These are phyloP conservation scores for Vicia sativa DNA, from an alignment of 306 rosid genomes.

Conservation along the genomic window DNA sequence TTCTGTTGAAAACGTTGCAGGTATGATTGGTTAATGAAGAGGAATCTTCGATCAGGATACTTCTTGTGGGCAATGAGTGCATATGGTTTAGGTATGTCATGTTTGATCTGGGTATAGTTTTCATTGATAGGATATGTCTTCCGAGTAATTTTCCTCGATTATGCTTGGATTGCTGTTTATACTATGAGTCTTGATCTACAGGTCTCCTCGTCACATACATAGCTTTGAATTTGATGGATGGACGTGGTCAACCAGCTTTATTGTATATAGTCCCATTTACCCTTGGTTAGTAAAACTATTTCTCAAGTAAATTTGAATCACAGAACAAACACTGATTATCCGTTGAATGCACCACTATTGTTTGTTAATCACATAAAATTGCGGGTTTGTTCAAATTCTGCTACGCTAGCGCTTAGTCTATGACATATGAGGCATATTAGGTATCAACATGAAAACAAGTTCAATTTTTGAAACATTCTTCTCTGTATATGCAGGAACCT, in stretches of 20 bases:
- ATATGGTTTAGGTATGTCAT: slow-evolving; percentile 85
- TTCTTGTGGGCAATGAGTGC: slow-evolving; percentile 95
- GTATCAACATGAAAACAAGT: neutral
- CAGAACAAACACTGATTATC: neutral
- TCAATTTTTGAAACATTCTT: neutral
- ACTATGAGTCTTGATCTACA: slow-evolving; percentile 41
- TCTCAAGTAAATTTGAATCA: slow-evolving; percentile 2
- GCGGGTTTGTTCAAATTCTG: no score
- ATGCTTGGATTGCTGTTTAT: slow-evolving; percentile 15
- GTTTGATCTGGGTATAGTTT: neutral
- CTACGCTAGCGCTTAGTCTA: no score
- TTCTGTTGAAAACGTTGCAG: slow-evolving; percentile 50
- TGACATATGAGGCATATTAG: no score
- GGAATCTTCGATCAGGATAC: slow-evolving; percentile 73
- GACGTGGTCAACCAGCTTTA: slow-evolving; percentile 98
- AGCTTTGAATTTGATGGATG: slow-evolving; percentile 98
- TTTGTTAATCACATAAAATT: no score
- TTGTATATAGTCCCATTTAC: slow-evolving; percentile 92
- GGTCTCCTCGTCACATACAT: slow-evolving; percentile 88
- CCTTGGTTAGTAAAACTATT: slow-evolving; percentile 64
- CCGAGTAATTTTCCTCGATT: slow-evolving; percentile 18
- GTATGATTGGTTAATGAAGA: slow-evolving; percentile 90
- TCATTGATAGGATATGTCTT: slow-evolving; percentile 6
- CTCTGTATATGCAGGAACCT: slow-evolving; percentile 64
- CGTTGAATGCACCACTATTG: no score